These are phyloP conservation scores for Luffa aegyptiaca DNA, from an alignment of 306 rosid genomes.

Conservation along the genomic window DNA sequence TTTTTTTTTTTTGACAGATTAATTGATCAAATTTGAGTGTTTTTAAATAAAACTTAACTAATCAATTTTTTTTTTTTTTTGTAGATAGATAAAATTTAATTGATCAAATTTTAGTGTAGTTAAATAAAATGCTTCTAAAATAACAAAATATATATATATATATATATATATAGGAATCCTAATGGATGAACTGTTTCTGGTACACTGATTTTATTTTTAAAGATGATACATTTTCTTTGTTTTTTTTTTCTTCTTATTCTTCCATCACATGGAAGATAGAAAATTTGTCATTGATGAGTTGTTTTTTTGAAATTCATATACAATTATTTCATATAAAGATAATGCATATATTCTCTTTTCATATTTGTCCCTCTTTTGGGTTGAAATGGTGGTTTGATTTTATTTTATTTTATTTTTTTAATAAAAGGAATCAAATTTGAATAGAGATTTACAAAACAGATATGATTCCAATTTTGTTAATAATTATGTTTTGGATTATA, in stretches of 20 bases:
- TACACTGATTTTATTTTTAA: too few species aligned
- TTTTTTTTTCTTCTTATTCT: background rate
- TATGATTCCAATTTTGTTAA: background rate
- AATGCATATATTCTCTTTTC: background rate
- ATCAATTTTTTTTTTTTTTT: too few species aligned
- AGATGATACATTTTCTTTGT: background rate
- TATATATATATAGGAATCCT: too few species aligned
- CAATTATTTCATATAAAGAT: background rate
- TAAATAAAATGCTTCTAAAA: too few species aligned
- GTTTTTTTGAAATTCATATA: background rate
- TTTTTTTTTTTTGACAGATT: too few species aligned
- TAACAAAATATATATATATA: background rate
- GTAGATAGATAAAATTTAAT: too few species aligned
- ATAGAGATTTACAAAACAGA: background rate
- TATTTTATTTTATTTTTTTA: background rate
- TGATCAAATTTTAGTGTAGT: too few species aligned
- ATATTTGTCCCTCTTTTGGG: background rate
- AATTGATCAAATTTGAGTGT: too few species aligned
- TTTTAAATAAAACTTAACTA: too few species aligned
- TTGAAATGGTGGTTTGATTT: background rate
- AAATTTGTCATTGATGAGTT: background rate
- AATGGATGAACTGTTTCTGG: background rate
- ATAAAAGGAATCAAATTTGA: background rate
- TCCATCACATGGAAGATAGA: background rate
- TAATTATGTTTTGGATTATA: background rate